A percentile compares a stretch with the other conserved stretches of the same genome.
phyloP scores from a whole-genome alignment of 805 yeast species.

The Saccharomycopsis fibuligera region DNA sequence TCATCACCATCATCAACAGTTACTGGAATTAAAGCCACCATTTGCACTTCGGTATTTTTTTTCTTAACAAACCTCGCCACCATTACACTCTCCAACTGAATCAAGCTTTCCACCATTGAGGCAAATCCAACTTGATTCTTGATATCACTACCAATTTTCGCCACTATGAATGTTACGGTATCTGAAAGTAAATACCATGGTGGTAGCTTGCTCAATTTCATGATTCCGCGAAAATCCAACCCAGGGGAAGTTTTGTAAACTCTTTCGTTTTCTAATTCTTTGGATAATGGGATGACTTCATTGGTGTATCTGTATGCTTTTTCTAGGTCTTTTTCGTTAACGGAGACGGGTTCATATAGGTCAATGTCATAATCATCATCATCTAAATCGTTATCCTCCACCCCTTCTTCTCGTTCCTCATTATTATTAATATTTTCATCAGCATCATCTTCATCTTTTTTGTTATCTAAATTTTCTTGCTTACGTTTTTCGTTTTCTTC shows the following conservation, averaged over 20 bases:
- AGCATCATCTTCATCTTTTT: conserved; percentile 24
- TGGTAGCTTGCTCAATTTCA: conserved; percentile 41
- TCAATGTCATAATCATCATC: conserved; percentile 25
- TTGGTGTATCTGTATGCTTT: conserved; percentile 67
- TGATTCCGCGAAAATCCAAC: conserved; percentile 60
- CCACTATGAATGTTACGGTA: conserved; percentile 29
- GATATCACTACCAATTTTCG: background rate
- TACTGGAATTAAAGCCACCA: conserved; percentile 52
- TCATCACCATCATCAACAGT: conserved; percentile 25
- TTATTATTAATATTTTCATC: conserved; percentile 21
- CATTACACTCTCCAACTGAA: conserved; percentile 41
- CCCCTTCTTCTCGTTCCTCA: conserved; percentile 27
- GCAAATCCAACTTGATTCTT: conserved; percentile 26
- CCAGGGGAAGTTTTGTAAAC: conserved; percentile 43
- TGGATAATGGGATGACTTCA: conserved; percentile 47
- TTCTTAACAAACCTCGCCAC: conserved; percentile 60
- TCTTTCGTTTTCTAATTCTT: conserved; percentile 38
- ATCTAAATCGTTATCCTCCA: too few relatives aligned
- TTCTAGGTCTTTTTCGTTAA: conserved; percentile 37
- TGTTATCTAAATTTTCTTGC: conserved; percentile 19
- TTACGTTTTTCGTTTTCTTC: conserved; percentile 11
- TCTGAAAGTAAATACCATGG: conserved; percentile 56
- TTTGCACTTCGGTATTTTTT: conserved; percentile 38
- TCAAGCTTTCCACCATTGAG: conserved; percentile 47
- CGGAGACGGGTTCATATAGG: conserved; percentile 23